Evolutionary conservation across 495 filamentous ascomycete species (phyloP).

Genomic region (Aspergillus mulundensis): DNA sequence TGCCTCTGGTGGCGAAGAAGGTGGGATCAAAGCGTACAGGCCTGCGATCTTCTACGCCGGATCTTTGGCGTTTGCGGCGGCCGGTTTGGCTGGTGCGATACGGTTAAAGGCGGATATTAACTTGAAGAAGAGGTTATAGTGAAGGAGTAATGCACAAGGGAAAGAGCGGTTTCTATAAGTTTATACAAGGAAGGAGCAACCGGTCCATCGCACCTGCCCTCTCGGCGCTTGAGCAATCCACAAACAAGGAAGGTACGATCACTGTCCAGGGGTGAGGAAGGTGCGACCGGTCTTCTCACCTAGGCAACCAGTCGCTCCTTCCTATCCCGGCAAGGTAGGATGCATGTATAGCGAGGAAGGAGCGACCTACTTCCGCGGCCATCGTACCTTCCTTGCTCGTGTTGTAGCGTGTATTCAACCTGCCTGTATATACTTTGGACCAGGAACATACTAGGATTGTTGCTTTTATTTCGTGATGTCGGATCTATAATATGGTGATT

Average conservation of each 20-base stretch:
- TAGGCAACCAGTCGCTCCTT: too few species aligned
- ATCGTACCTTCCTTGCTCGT: too few species aligned
- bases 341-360: too few species aligned
- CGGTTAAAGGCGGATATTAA: slow-evolving; percentile 1
- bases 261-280: too few species aligned
- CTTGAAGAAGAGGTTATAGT: slow-evolving; percentile 4
- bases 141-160: not conserved
- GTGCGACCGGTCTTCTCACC: too few species aligned
- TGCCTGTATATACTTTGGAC: too few species aligned
- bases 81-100: not conserved
- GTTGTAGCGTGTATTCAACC: too few species aligned
- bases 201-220: not conserved
- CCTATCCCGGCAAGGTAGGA: too few species aligned
- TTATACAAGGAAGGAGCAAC: not conserved
- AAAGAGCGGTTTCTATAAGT: not conserved
- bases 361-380: too few species aligned
- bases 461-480: slow-evolving; percentile 20
- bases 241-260: too few species aligned
- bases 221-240: too few species aligned
- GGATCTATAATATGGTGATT: slow-evolving; percentile 22
- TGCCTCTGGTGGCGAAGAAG: slow-evolving; percentile 46
- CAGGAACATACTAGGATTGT: not conserved
- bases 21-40: slow-evolving; percentile 46
- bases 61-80: slow-evolving; percentile 23
- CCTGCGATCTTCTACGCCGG: slow-evolving; percentile 58